These are phyloP conservation scores for Pichia manshurica DNA, from an alignment of 805 yeast species.

Conservation along the genomic window DNA sequence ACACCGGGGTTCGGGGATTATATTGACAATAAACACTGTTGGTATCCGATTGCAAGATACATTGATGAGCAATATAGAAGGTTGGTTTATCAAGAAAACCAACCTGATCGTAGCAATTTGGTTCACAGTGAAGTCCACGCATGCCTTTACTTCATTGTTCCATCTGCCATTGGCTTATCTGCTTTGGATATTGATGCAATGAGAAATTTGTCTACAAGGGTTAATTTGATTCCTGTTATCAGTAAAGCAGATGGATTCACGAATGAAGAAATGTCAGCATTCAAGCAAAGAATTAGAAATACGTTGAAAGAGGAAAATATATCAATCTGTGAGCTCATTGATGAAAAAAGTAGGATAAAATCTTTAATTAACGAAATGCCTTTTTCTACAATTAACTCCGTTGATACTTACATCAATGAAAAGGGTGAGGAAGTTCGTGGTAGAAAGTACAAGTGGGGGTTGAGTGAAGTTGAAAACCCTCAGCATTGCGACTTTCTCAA, in stretches of 20 bases:
- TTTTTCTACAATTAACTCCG: conserved; percentile 67
- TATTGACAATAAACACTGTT: conserved; percentile 58
- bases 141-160: conserved; percentile 76
- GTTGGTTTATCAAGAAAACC: conserved; percentile 70
- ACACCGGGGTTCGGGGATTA: conserved; percentile 75
- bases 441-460: conserved; percentile 80
- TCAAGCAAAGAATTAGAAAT: conserved; percentile 48
- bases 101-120: conserved; percentile 51
- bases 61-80: conserved; percentile 74
- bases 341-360: conserved; percentile 31
- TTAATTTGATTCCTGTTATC: conserved; percentile 76
- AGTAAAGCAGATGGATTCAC: conserved; percentile 77
- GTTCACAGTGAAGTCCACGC: conserved; percentile 73
- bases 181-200: conserved; percentile 69
- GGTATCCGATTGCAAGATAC: conserved; percentile 64
- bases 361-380: conserved; percentile 48
- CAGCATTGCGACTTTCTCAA: conserved; percentile 69
- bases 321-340: conserved; percentile 46
- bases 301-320: conserved; percentile 52
- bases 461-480: conserved; percentile 74
- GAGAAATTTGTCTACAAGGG: conserved; percentile 63
- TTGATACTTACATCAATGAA: conserved; percentile 37
- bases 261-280: conserved; percentile 43
- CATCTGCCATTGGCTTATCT: conserved; percentile 55
- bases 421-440: conserved; percentile 57